Conservation (phyloP, 129 eudicot genomes). For the Flaveria ramosissima region DNA sequence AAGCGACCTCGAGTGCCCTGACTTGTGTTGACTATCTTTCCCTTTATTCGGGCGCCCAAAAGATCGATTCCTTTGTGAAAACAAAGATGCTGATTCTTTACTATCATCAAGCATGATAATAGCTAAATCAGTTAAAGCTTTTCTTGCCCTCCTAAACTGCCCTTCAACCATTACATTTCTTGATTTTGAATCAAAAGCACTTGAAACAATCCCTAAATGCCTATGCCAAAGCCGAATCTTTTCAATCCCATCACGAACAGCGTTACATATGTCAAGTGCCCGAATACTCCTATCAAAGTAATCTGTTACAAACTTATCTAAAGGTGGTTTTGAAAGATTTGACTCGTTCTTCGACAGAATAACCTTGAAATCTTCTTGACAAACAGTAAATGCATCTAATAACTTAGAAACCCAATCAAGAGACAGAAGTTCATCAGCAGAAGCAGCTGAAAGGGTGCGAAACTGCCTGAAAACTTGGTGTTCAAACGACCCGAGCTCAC, state of each 20-base stretch:
- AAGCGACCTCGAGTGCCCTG: conserved; percentile 73
- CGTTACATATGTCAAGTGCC: conserved; percentile 84
- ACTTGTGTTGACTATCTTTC: conserved; percentile 46
- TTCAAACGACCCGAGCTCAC: conserved; percentile 55
- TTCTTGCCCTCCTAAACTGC: conserved; percentile 69
- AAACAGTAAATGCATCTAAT: conserved; percentile 51
- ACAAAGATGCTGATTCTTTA: conserved; percentile 51
- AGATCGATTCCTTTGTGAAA: conserved; percentile 68
- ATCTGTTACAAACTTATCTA: conserved; percentile 54
- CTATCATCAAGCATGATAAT: conserved; percentile 66
- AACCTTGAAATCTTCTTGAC: conserved; percentile 64
- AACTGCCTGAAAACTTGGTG: conserved; percentile 51
- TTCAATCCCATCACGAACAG: conserved; percentile 78
- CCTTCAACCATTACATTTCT: conserved; percentile 59
- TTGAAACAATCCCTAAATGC: conserved; percentile 61
- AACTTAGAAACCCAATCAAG: conserved; percentile 62
- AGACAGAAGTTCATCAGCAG: conserved; percentile 61
- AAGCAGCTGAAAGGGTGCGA: conserved; percentile 55
- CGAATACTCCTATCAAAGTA: conserved; percentile 64
- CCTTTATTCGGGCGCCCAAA: conserved; percentile 62
- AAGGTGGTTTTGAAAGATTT: conserved; percentile 57
- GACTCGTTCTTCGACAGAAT: conserved; percentile 45
- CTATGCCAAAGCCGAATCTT: conserved; percentile 66
- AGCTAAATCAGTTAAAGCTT: conserved; percentile 74
- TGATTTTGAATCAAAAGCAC: conserved; percentile 54